Evolutionary conservation across 1,284 basidiomycete genomes (phyloP), one percentile per base, ranked within the genome.

Genomic region (Apiotrichum akiyoshidainum): DNA sequence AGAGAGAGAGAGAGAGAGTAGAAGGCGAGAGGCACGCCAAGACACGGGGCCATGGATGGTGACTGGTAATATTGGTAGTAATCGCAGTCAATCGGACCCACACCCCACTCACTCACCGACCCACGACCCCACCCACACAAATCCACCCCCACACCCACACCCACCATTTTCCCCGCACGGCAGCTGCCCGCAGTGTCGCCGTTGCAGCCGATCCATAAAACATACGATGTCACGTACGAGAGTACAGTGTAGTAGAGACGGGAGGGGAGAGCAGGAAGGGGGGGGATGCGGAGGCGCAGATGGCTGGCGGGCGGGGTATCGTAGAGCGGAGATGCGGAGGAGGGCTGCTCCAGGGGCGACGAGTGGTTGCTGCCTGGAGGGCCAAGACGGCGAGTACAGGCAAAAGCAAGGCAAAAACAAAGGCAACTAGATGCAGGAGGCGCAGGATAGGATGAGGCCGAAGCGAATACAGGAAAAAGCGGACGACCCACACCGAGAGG

Each of bases 161-260:
- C 11, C 3, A n/a, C 46, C 46, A 13, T 21, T 10, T 21, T 44
- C 42, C 19, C 42, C 42, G 12, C 42, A 44, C 42, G 10, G n/a
- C n/a, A n/a, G 11, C 42, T 31, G 26, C 19, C 42, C 42, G 19
- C 42, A 44, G 14, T 31, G 26, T 31, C 26, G 26, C 26, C 26
- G 26, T 7, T 31, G 26, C 26, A 46, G 7, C 14, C 46, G 35
- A 48, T 48, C 34, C 46, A 48, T 48, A 48, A 48, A 48, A 48
- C 33, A 48, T 48, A 16, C 33, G 46, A 48, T 48, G 46, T 33
- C 46, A 48, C 46, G 46, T 48, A 48, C 46, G 35, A 17, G 8
- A 48, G 46, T 35, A 48, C 21, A 48, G 33, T 46, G 17, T n/a
- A 17, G 45, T 26, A 46, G 26, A 46, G 19, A 5, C 11, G 6